These are phyloP conservation scores for Fusarium subtropicale DNA, from an alignment of 2,329 filamentous ascomycete species.

Conservation along the genomic window DNA sequence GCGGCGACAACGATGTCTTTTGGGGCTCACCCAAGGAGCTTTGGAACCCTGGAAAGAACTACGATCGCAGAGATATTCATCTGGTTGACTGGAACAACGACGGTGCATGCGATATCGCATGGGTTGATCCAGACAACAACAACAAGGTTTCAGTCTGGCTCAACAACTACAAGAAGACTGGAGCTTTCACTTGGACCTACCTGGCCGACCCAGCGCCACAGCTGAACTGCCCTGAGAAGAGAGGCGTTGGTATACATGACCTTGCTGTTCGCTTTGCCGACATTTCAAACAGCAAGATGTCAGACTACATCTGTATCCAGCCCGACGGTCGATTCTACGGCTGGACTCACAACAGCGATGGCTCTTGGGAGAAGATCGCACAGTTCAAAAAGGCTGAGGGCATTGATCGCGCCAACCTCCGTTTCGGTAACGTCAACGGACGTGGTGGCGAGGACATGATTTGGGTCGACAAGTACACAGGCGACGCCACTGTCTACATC, in stretches of 20 bases:
- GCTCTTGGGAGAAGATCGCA: neutral
- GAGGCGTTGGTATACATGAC: conserved; percentile 5
- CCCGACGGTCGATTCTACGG: conserved; percentile 7
- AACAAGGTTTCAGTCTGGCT: conserved; percentile 14
- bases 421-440: conserved; percentile 18
- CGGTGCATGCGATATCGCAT: conserved; percentile 12
- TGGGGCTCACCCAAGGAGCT: neutral
- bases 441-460: conserved; percentile 19
- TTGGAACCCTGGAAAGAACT: conserved; percentile 4
- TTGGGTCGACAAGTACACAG: conserved; percentile 29
- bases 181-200: neutral
- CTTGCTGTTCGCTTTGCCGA: conserved; percentile 34
- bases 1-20: neutral
- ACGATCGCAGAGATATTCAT: conserved; percentile 14
- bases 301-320: conserved; percentile 19
- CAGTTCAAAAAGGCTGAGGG: conserved; percentile 20
- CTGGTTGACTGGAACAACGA: conserved; percentile 19
- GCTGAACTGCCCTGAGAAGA: neutral
- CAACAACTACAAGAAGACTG: conserved; percentile 2
- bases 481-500: conserved; percentile 8
- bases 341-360: conserved; percentile 13
- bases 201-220: conserved; percentile 1
- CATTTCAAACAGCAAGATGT: conserved; percentile 45
- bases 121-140: conserved; percentile 6
- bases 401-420: conserved; percentile 24